These are phyloP conservation scores for Purpureocillium takamizusanense DNA, from an alignment of 2,329 filamentous ascomycete species.

Conservation along the genomic window DNA sequence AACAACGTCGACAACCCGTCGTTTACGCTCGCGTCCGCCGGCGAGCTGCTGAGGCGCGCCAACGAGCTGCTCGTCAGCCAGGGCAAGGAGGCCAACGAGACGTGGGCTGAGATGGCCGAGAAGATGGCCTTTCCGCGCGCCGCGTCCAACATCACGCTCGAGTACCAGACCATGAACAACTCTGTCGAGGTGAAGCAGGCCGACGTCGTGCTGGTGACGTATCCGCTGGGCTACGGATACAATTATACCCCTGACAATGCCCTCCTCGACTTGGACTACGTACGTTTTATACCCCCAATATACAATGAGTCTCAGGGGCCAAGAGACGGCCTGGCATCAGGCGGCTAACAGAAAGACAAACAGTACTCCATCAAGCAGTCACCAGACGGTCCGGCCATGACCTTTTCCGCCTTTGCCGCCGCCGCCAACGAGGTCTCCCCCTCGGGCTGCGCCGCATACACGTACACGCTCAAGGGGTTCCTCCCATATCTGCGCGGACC, in stretches of 20 bases:
- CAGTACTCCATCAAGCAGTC: conserved; percentile 21
- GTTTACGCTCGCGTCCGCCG: conserved; percentile 56
- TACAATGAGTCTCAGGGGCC: conserved; percentile 54
- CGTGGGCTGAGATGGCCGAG: conserved; percentile 11
- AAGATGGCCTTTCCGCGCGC: conserved; percentile 9
- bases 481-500: conserved; percentile 56
- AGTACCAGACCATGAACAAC: conserved; percentile 59
- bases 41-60: conserved; percentile 43
- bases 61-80: conserved; percentile 50
- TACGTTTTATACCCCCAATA: conserved; percentile 3
- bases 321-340: no score
- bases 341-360: conserved; percentile 31
- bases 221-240: conserved; percentile 51
- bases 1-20: conserved; percentile 60
- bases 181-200: conserved; percentile 59
- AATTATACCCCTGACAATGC: conserved; percentile 11
- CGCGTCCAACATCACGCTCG: conserved; percentile 42
- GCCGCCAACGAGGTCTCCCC: conserved; percentile 57
- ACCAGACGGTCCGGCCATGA: conserved; percentile 62
- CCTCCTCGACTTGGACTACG: conserved; percentile 13
- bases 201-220: conserved; percentile 58
- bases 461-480: conserved; percentile 54
- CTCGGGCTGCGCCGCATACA: conserved; percentile 59
- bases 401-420: conserved; percentile 60
- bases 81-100: conserved; percentile 42